Conservation (phyloP, 495 filamentous ascomycete genomes). For the Penicillium pancosmium region DNA sequence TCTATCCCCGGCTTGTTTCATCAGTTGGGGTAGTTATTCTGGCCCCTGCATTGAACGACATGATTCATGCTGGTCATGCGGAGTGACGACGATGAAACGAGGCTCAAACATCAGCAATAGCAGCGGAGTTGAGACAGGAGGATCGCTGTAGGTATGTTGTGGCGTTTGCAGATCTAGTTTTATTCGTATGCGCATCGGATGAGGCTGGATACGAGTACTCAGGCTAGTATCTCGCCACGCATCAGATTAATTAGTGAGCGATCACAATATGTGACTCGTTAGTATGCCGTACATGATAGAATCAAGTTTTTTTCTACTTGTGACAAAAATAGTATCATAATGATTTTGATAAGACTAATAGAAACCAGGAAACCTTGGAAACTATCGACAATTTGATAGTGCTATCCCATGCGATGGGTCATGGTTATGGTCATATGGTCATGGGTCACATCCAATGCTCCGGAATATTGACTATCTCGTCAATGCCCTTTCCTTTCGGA, state of each 20-base stretch:
- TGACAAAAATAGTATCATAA: too few relatives aligned
- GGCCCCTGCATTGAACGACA: background rate
- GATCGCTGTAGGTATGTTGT: background rate
- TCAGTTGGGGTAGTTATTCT: background rate
- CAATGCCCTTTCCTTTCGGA: too few relatives aligned
- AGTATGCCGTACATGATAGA: too few relatives aligned
- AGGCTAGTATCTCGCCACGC: background rate
- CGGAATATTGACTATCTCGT: too few relatives aligned
- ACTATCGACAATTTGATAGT: too few relatives aligned
- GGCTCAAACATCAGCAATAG: background rate
- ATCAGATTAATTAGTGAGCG: background rate
- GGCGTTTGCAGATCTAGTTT: background rate
- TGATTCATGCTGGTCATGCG: background rate
- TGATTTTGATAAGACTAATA: too few relatives aligned
- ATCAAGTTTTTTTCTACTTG: too few relatives aligned
- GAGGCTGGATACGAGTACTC: background rate
- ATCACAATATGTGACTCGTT: too few relatives aligned
- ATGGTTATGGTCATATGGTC: too few relatives aligned
- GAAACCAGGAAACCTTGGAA: too few relatives aligned
- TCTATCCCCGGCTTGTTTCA: background rate
- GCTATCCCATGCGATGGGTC: too few relatives aligned
- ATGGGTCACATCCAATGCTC: too few relatives aligned
- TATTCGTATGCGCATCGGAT: background rate
- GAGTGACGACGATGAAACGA: background rate
- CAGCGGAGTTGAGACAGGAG: background rate